Evolutionary conservation across 371 early-diverging fungal genomes (phyloP).

Genomic region (Mortierella polycephala): DNA sequence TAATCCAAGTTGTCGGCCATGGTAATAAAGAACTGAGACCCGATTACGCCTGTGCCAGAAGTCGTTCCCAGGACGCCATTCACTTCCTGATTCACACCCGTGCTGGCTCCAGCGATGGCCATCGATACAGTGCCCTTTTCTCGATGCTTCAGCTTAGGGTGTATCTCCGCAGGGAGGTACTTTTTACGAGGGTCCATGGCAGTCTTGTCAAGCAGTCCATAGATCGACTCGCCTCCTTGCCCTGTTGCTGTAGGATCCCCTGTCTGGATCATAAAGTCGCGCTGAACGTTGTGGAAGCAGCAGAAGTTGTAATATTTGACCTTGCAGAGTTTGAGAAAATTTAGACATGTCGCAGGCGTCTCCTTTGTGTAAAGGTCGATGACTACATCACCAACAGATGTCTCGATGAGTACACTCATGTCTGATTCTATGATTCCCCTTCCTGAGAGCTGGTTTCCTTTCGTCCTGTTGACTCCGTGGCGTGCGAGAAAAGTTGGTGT

Average conservation of each 20-base stretch:
- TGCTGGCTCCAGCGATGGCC: conserved; percentile 68
- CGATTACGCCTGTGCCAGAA: conserved; percentile 66
- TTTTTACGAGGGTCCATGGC: conserved; percentile 35
- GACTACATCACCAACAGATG: conserved; percentile 93
- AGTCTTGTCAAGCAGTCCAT: conserved; percentile 66
- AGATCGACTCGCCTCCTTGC: conserved; percentile 84
- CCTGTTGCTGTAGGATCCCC: conserved; percentile 91
- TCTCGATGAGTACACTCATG: conserved; percentile 85
- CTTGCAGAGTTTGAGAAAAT: conserved; percentile 96
- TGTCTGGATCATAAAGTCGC: conserved; percentile 88
- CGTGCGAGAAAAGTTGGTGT: not conserved
- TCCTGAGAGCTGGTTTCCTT: not conserved
- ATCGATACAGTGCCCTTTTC: conserved; percentile 87
- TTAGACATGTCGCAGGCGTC: conserved; percentile 81
- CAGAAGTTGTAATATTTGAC: conserved; percentile 93
- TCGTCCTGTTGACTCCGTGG: not conserved
- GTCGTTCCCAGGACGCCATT: conserved; percentile 46
- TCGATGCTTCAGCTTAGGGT: conserved; percentile 88
- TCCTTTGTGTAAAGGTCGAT: conserved; percentile 88
- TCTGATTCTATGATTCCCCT: not conserved
- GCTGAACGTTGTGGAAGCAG: conserved; percentile 88
- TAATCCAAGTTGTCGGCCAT: conserved; percentile 86
- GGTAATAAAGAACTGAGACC: conserved; percentile 98
- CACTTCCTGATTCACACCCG: conserved; percentile 41
- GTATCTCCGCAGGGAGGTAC: conserved; percentile 88